Evolutionary conservation across 371 early-diverging fungal genomes (phyloP), one percentile per base, ranked within the genome.

Genomic region (Capniomyces stellatus): DNA sequence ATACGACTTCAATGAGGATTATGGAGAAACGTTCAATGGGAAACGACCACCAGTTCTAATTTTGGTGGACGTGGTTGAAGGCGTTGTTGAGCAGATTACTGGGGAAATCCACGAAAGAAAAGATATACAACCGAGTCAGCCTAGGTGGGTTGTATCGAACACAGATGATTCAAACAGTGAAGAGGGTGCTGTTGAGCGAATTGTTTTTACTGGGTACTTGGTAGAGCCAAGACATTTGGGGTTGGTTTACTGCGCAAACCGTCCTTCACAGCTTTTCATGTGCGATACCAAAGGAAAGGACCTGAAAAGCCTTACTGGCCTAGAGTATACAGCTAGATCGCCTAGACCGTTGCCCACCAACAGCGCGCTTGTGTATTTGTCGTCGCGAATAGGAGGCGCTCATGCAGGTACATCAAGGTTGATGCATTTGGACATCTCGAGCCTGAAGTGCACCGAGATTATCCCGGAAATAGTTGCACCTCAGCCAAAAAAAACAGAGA

Each of bases 21-120:
- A 74, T 70, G 77, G 77, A 25, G 77, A 77, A 58, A 59, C 69
- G 0, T 76, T 73, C 46, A 60, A 42, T 21, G 73, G 75, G 19
- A 74, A 71, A 54, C 57, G 67, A 1, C 64, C 73, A 3, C 76
- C 77, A 1, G 55, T 58, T 0, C 55, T 77, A 12, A 63, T 77
- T 4, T 57, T 73, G 23, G 48, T 76, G 29, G 60, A 70, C 44
- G 48, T 76, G 2, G 42, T 49, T 13, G 53, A 51, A 50, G 60
- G 39, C 15, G 31, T 3, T 18, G 31, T 52, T 4, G 6, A 44
- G n/a, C 60, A 62, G 12, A 43, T 61, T 46, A 58, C 63, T 35
- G 59, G 60, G 21, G 47, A 67, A 30, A 57, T 58, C 15, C 35
- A 18, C 15, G 41, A 30, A 15, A 57, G 42, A 12, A 31, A 29